Evolutionary conservation across 306 rosid genomes (phyloP).

Genomic region (Fagus crenata): DNA sequence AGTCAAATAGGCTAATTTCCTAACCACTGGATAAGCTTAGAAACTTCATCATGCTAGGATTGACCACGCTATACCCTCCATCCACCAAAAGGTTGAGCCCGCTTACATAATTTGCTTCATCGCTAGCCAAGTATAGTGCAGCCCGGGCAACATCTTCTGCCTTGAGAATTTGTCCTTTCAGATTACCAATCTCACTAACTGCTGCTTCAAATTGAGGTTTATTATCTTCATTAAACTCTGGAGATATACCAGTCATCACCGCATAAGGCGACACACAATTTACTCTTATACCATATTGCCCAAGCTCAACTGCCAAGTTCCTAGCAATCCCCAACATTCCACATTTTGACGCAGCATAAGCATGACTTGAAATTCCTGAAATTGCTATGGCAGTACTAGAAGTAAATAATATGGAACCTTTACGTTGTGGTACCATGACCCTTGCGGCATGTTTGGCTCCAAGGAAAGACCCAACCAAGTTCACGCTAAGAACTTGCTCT

Average conservation of each 20-base stretch:
- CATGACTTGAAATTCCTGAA: conserved; percentile 31
- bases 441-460: conserved; percentile 43
- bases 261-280: conserved; percentile 35
- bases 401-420: conserved; percentile 37
- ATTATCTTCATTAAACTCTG: not conserved
- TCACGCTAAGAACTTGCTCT: conserved; percentile 22
- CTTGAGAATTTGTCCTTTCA: conserved; percentile 16
- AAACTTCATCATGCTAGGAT: conserved; percentile 17
- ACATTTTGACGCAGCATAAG: conserved; percentile 34
- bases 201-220: not conserved
- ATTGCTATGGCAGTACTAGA: conserved; percentile 21
- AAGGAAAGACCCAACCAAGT: conserved; percentile 35
- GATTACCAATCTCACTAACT: conserved; percentile 6
- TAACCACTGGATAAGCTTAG: not conserved
- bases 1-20: no score
- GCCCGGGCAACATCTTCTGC: conserved; percentile 18
- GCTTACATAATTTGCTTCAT: conserved; percentile 30
- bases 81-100: conserved; percentile 30
- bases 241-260: conserved; percentile 10
- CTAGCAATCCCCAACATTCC: conserved; percentile 25
- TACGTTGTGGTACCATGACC: conserved; percentile 34
- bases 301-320: conserved; percentile 30
- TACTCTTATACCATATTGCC: conserved; percentile 33
- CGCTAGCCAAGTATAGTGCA: conserved; percentile 30
- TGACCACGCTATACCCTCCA: conserved; percentile 31